Conservation (phyloP, 352 stramenopile species). For the Pythium phragmitis region DNA sequence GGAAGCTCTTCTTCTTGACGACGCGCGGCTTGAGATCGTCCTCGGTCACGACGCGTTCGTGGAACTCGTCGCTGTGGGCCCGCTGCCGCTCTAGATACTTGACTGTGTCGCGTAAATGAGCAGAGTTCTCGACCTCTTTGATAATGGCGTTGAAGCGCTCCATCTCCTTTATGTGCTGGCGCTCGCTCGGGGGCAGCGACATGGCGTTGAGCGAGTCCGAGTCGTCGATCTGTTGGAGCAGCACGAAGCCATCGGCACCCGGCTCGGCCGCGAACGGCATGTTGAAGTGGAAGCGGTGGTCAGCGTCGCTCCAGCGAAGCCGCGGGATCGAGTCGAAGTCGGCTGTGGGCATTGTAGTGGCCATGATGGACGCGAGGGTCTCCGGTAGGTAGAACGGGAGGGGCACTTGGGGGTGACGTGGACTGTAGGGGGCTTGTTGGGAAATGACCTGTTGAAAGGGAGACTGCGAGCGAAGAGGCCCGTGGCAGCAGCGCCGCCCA, state of each 20-base stretch:
- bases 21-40: constrained; percentile 46
- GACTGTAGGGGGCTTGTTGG: not conserved
- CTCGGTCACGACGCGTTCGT: constrained; percentile 49
- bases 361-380: constrained; percentile 27
- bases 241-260: constrained; percentile 57
- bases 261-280: constrained; percentile 62
- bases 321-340: constrained; percentile 65
- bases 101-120: constrained; percentile 61
- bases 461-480: no score
- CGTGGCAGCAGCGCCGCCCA: not conserved
- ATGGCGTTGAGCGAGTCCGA: constrained; percentile 40
- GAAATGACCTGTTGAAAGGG: constrained; percentile 1
- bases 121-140: constrained; percentile 65
- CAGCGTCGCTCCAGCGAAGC: constrained; percentile 61
- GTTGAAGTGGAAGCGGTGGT: constrained; percentile 82
- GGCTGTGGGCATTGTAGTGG: constrained; percentile 47
- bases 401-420: not conserved
- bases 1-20: constrained; percentile 51
- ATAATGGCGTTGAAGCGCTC: constrained; percentile 73
- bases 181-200: constrained; percentile 50
- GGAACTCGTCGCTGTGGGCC: constrained; percentile 61
- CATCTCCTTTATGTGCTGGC: constrained; percentile 69
- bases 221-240: constrained; percentile 71
- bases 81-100: constrained; percentile 60
- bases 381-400: not conserved